A percentile compares a stretch with the other conserved stretches of the same genome.
phyloP scores from a whole-genome alignment of 495 filamentous ascomycete genomes.

The Xylaria venustula region DNA sequence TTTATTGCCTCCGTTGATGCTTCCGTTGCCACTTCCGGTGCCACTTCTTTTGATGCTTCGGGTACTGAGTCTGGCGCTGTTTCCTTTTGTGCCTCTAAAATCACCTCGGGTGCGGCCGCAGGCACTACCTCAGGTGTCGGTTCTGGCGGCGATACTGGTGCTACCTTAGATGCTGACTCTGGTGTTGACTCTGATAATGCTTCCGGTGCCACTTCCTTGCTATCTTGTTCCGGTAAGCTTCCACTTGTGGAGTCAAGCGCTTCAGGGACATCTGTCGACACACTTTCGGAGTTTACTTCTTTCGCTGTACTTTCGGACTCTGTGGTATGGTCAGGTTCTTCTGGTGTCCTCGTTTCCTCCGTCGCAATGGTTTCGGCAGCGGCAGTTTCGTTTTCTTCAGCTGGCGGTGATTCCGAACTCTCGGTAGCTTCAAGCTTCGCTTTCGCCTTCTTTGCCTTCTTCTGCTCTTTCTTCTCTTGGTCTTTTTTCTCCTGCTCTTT shows the following conservation, averaged over 20 bases:
- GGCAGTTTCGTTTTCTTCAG: slow-evolving; percentile 1
- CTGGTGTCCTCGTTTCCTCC: slow-evolving; percentile 21
- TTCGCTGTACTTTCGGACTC: slow-evolving; percentile 12
- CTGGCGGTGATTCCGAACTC: slow-evolving; percentile 14
- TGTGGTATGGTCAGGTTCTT: slow-evolving; percentile 13
- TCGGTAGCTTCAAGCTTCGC: slow-evolving; percentile 23
- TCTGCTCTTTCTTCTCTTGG: neutral
- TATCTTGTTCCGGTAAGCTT: neutral
- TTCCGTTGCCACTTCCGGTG: too few species aligned
- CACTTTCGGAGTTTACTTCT: slow-evolving; percentile 17
- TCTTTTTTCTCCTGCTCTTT: slow-evolving; percentile 25
- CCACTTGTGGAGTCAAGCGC: neutral
- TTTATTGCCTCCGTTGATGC: too few species aligned
- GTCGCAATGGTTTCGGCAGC: slow-evolving; percentile 7
- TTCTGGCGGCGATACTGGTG: neutral
- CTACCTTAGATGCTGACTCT: neutral
- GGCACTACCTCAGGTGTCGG: neutral
- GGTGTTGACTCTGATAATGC: neutral
- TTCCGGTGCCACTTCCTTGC: neutral
- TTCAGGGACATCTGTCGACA: slow-evolving; percentile 8
- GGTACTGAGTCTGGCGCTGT: neutral
- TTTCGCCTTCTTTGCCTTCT: slow-evolving; percentile 21
- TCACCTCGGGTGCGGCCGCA: neutral
- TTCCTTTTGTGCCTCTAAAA: neutral
- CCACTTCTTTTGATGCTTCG: neutral